Conservation (phyloP, 345 rosid genomes). For the Draba incana region DNA sequence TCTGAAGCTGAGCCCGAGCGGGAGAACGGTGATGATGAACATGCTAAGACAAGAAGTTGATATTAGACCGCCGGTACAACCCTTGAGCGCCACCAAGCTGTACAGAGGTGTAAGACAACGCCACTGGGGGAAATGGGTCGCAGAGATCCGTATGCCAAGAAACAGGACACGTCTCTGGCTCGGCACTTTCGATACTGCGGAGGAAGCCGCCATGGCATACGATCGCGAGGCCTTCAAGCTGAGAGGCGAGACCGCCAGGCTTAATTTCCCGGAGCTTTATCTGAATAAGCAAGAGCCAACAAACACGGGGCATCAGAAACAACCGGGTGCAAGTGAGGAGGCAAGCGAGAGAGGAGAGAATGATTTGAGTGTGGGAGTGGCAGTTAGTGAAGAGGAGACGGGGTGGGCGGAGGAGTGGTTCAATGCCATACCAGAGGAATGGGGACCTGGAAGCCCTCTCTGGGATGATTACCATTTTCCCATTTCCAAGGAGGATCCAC, state of each 20-base stretch:
- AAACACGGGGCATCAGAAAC: slow-evolving; percentile 35
- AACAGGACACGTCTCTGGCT: slow-evolving; percentile 94
- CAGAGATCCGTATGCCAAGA: slow-evolving; percentile 94
- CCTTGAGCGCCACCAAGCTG: slow-evolving; percentile 72
- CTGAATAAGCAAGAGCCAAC: slow-evolving; percentile 54
- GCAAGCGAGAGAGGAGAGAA: slow-evolving; percentile 33
- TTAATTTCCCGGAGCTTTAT: slow-evolving; percentile 85
- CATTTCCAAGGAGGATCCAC: slow-evolving; percentile 46
- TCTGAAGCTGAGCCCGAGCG: slow-evolving; percentile 66
- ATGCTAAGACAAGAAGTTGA: slow-evolving; percentile 64
- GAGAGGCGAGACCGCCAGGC: slow-evolving; percentile 84
- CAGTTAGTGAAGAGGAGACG: slow-evolving; percentile 71
- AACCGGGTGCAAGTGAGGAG: slow-evolving; percentile 21
- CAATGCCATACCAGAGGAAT: slow-evolving; percentile 75
- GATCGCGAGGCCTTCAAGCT: slow-evolving; percentile 89
- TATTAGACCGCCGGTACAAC: slow-evolving; percentile 62
- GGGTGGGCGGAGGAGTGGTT: slow-evolving; percentile 74
- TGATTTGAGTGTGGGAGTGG: slow-evolving; percentile 38
- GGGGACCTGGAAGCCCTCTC: slow-evolving; percentile 92
- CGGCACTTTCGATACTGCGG: slow-evolving; percentile 91
- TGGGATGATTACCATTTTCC: slow-evolving; percentile 86
- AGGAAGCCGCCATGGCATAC: slow-evolving; percentile 91
- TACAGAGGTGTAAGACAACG: slow-evolving; percentile 94
- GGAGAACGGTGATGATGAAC: slow-evolving; percentile 76
- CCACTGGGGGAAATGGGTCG: slow-evolving; percentile 99